These are phyloP conservation scores for Pleurotus salmoneostramineus DNA, from an alignment of 768 basidiomycete genomes.

Conservation along the genomic window DNA sequence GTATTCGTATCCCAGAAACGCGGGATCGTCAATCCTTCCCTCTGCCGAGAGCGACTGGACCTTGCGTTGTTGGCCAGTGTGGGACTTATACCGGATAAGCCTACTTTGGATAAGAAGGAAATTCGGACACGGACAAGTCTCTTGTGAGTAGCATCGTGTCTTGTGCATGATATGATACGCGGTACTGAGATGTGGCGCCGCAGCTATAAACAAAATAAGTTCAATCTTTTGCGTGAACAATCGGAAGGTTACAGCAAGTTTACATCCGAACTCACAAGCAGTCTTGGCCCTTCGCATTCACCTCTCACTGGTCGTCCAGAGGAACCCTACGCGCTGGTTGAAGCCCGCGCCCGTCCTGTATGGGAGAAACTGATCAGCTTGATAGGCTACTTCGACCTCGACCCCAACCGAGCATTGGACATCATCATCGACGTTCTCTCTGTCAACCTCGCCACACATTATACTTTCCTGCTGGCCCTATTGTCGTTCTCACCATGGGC, in stretches of 20 bases:
- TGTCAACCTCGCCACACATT: conserved; percentile 75
- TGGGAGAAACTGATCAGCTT: conserved; percentile 87
- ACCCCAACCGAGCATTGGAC: conserved; percentile 92
- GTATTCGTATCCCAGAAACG: conserved; percentile 36
- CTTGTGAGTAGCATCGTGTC: conserved; percentile 51
- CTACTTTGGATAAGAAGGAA: conserved; percentile 70
- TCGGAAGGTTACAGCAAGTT: conserved; percentile 97
- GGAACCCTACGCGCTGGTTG: conserved; percentile 54
- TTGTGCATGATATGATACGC: neutral
- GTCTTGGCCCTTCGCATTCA: conserved; percentile 73
- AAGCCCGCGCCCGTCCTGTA: conserved; percentile 61
- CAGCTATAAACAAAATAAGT: conserved; percentile 97
- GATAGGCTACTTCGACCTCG: conserved; percentile 94
- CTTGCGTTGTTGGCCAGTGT: conserved; percentile 55
- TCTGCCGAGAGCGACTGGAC: conserved; percentile 77
- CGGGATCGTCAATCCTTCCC: conserved; percentile 51
- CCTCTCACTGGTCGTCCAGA: conserved; percentile 59
- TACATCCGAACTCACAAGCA: conserved; percentile 75
- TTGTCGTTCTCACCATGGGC: conserved; percentile 88
- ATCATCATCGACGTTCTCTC: conserved; percentile 90
- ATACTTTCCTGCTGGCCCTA: conserved; percentile 84
- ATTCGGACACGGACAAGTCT: conserved; percentile 76
- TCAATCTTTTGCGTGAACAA: conserved; percentile 95
- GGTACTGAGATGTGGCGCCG: conserved; percentile 5
- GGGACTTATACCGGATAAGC: conserved; percentile 68